Base-by-base conservation (phyloP, 2,329 filamentous ascomycete genomes). In the Fusarium gaditjirri region DNA sequence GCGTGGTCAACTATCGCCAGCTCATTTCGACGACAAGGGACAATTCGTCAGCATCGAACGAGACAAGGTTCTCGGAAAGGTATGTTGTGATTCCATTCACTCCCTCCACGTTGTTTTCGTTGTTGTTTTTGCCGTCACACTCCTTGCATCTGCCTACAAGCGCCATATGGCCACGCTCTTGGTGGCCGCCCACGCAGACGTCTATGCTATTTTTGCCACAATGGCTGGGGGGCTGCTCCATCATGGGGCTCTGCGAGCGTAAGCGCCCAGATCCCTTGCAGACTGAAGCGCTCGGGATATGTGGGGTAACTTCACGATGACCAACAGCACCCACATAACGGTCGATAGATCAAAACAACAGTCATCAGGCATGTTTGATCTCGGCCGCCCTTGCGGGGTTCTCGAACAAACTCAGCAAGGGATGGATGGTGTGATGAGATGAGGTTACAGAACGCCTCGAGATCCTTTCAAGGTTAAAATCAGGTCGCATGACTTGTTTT, bases 61-160 rank as follows among this genome's bases (percentile, higher is more conserved):
- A 72, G 95, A 98, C 83, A 94, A 95, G 83, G 86, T 96, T 63
- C 94, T 95, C 25, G 93, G 93, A 75, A 95, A 96, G 83, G 92
- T 92, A 84, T 63, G 86, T 85, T 71, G 69, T 59, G 52, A 60
- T 85, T 72, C 73, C 47, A 39, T 70, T 62, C 52, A 73, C 65
- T 65, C 70, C 47, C 66, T 70, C 49, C 54, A 68, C 25, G 59
- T 74, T 69, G 25, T 65, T 67, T 65, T 68, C 71, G 39, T 65
- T 61, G 50, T 67, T 58, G 39, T 62, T 58, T 43, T 46, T 59
- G 57, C 53, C n/a, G 70, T 73, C 68, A 53, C 54, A 43, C 63
- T 64, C 72, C 69, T 62, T 76, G 46, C 53, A 62, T 61, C 41
- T 47, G 43, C 54, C 25, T 52, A 55, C 65, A 75, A 73, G 69